Base-by-base conservation (phyloP, 225 moss, liverwort and hornwort species). In the Rhytidiadelphus loreus region DNA sequence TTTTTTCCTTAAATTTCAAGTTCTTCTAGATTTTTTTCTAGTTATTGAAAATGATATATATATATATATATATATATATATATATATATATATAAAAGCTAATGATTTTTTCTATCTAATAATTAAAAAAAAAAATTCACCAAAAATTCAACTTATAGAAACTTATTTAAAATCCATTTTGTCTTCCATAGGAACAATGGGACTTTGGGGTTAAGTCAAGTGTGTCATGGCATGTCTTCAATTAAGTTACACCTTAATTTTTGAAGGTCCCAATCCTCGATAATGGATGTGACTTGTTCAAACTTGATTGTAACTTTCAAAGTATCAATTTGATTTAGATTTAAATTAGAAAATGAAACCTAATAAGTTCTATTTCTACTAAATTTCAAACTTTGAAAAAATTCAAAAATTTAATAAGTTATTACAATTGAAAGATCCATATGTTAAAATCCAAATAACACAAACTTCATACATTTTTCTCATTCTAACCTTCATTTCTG, bases 381-480 rank as follows among this genome's bases (percentile, higher is more conserved):
- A 13, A 64, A 39, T 22, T 65, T 37, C 3, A 37, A 65, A 33
- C 2, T 33, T 64, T 17, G 5, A 63, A 63, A 33, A 65, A 35
- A 19, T 18, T 19, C 10, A 66, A 21, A 37, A 66, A 1, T 11
- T 11, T 12, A 21, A 66, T 21, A 21, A 6, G 2, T 37, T 37
- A 12, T 66, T 66, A 22, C n/a, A 66, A 66, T 66, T 12, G 2
- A 2, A n/a, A 11, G n/a, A 8, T 22, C 7, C 0, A 22, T n/a
- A 22, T 6, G 2, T 10, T n/a, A 37, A 21, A 65, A 66, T 66
- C 7, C 3, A 65, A 19, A 65, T 65, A 20, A 37, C 4, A 65
- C 20, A 65, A 35, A 65, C 11, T n/a, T 0, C 6, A 21, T 37
- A 0, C 12, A n/a, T 66, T n/a, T 0, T 16, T 25, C 1, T 43